Evolutionary conservation across 129 eudicot species (phyloP).

Genomic region (Escallonia herrerae): DNA sequence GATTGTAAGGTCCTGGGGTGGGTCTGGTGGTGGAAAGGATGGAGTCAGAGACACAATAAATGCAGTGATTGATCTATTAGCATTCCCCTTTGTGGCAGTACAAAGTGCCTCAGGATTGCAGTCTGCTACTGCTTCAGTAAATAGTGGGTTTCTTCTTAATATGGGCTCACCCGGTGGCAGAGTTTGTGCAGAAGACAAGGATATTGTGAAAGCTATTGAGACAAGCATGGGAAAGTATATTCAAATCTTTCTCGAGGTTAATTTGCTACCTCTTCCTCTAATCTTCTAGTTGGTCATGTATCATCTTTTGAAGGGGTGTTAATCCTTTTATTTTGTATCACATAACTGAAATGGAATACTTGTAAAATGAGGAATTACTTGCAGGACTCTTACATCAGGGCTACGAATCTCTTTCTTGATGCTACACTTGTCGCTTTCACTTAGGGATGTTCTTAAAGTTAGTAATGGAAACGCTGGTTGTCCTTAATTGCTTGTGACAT

Average conservation of each 20-base stretch:
- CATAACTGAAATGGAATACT: too few relatives aligned
- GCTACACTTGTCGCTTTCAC: too few relatives aligned
- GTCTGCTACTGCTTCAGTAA: slow-evolving; percentile 89
- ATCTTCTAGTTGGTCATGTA: not conserved
- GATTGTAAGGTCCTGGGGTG: slow-evolving; percentile 67
- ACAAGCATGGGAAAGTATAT: slow-evolving; percentile 71
- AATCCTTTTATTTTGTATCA: not conserved
- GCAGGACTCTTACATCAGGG: too few relatives aligned
- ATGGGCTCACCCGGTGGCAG: slow-evolving; percentile 91
- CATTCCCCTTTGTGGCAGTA: slow-evolving; percentile 92
- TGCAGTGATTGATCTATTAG: slow-evolving; percentile 79
- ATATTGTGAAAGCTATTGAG: slow-evolving; percentile 77
- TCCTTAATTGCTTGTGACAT: not conserved
- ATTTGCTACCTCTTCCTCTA: not conserved
- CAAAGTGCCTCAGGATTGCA: slow-evolving; percentile 62
- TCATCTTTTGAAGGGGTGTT: not conserved
- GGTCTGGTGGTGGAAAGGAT: slow-evolving; percentile 86
- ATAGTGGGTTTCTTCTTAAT: slow-evolving; percentile 76
- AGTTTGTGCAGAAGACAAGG: slow-evolving; percentile 73
- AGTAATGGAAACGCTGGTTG: too few relatives aligned
- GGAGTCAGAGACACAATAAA: slow-evolving; percentile 75
- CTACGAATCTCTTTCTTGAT: too few relatives aligned
- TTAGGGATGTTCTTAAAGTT: too few relatives aligned
- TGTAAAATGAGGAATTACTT: too few relatives aligned
- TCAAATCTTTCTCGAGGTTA: slow-evolving; percentile 79